These are phyloP conservation scores for Lithocarpus polystachyus DNA, from an alignment of 306 rosid genomes.

Conservation along the genomic window DNA sequence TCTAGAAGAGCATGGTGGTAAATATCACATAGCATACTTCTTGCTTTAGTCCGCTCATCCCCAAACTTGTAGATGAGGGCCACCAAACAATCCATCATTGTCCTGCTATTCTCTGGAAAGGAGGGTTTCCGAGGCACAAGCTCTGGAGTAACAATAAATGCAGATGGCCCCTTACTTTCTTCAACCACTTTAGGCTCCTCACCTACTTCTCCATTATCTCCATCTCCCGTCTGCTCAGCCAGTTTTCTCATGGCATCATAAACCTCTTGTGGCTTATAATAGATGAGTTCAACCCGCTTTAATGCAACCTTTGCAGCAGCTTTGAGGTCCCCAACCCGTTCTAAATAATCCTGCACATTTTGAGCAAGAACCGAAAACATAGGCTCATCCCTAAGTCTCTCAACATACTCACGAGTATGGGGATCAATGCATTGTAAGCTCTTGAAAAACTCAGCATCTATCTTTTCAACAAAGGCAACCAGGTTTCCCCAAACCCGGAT, in stretches of 20 bases:
- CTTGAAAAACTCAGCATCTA: slow-evolving; percentile 85
- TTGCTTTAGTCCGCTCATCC: slow-evolving; percentile 92
- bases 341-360: slow-evolving; percentile 88
- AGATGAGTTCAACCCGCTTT: slow-evolving; percentile 76
- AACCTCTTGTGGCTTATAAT: slow-evolving; percentile 95
- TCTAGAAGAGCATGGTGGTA: slow-evolving; percentile 89
- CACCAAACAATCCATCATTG: slow-evolving; percentile 77
- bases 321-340: slow-evolving; percentile 56
- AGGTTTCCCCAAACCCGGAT: slow-evolving; percentile 91
- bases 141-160: slow-evolving; percentile 79
- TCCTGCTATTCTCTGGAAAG: slow-evolving; percentile 77
- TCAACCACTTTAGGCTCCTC: slow-evolving; percentile 56
- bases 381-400: slow-evolving; percentile 91
- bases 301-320: slow-evolving; percentile 83
- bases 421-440: slow-evolving; percentile 98
- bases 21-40: slow-evolving; percentile 98
- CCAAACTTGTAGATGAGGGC: slow-evolving; percentile 76
- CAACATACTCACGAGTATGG: slow-evolving; percentile 93
- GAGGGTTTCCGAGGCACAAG: slow-evolving; percentile 81
- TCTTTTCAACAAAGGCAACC: slow-evolving; percentile 79
- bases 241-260: slow-evolving; percentile 91
- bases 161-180: slow-evolving; percentile 64
- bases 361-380: slow-evolving; percentile 84
- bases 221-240: slow-evolving; percentile 63
- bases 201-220: slow-evolving; percentile 37